phyloP scores from a whole-genome alignment of 768 basidiomycete species.

The Collybia sordida region DNA sequence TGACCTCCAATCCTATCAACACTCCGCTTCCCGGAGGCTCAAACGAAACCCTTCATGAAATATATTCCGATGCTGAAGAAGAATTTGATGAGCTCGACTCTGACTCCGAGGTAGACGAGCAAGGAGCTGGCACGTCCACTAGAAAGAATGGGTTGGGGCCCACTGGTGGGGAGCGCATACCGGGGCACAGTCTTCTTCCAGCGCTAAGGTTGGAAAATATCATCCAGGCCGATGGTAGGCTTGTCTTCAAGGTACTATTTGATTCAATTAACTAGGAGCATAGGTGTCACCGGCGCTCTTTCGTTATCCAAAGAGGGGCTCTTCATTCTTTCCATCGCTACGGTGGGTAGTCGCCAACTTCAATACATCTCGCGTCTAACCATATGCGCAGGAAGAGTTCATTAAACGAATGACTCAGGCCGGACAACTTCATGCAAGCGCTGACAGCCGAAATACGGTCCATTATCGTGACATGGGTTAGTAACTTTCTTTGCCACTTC shows the following conservation, averaged over 20 bases:
- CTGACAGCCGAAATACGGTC: conserved; percentile 56
- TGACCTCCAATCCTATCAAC: conserved; percentile 1
- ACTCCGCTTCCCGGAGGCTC: not conserved
- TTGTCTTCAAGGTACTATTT: conserved; percentile 4
- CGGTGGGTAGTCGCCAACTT: conserved; percentile 42
- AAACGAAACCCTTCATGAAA: conserved; percentile 13
- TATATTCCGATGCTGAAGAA: conserved; percentile 53
- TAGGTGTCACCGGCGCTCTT: conserved; percentile 60
- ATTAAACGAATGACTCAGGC: conserved; percentile 73
- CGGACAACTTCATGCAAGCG: conserved; percentile 63
- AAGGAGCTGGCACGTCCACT: conserved; percentile 21
- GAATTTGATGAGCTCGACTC: conserved; percentile 70
- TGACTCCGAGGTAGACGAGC: conserved; percentile 44
- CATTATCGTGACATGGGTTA: conserved; percentile 77
- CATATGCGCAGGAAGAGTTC: conserved; percentile 71
- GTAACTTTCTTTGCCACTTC: conserved; percentile 17
- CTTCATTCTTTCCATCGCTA: conserved; percentile 73
- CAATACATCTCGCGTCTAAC: conserved; percentile 3
- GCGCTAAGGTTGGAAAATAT: conserved; percentile 71
- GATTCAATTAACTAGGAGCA: conserved; percentile 5
- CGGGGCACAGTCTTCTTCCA: conserved; percentile 70
- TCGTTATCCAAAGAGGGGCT: conserved; percentile 75
- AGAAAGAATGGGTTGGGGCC: conserved; percentile 22
- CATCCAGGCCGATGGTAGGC: conserved; percentile 72
- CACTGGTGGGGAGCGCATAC: conserved; percentile 41